Evolutionary conservation across 495 filamentous ascomycete genomes (phyloP).

Genomic region (Neurospora sp.): DNA sequence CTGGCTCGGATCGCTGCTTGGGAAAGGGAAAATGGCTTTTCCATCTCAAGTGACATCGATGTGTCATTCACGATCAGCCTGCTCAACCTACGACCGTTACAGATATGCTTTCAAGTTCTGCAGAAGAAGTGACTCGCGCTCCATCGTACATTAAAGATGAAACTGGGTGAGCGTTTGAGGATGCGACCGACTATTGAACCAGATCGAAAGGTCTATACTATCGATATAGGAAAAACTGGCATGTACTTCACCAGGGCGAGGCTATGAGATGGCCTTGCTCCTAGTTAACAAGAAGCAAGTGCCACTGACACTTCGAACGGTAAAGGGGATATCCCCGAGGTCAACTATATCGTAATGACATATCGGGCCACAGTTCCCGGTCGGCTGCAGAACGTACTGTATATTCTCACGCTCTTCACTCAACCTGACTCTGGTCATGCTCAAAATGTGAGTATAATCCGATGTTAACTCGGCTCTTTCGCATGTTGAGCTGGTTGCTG

Average conservation of each 20-base stretch:
- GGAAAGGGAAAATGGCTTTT: background rate
- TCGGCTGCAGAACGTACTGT: background rate
- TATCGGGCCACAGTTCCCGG: background rate
- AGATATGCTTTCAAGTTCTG: background rate
- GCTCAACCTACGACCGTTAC: background rate
- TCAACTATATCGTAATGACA: background rate
- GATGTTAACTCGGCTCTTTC: background rate
- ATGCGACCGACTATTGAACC: background rate
- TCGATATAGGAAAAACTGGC: background rate
- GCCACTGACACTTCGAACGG: background rate
- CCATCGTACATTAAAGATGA: background rate
- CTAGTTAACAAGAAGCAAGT: background rate
- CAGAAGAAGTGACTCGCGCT: background rate
- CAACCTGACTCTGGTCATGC: background rate
- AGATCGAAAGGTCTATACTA: background rate
- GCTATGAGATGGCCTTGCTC: background rate
- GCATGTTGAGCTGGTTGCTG: background rate
- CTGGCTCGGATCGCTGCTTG: background rate
- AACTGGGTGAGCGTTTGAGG: background rate
- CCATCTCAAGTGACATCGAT: background rate
- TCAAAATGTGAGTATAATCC: background rate
- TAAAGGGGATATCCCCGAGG: background rate
- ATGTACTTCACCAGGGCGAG: background rate
- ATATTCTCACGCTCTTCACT: background rate
- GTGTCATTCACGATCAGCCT: background rate